Evolutionary conservation across 805 yeast genomes (phyloP).

Genomic region (Naumovozyma baii): DNA sequence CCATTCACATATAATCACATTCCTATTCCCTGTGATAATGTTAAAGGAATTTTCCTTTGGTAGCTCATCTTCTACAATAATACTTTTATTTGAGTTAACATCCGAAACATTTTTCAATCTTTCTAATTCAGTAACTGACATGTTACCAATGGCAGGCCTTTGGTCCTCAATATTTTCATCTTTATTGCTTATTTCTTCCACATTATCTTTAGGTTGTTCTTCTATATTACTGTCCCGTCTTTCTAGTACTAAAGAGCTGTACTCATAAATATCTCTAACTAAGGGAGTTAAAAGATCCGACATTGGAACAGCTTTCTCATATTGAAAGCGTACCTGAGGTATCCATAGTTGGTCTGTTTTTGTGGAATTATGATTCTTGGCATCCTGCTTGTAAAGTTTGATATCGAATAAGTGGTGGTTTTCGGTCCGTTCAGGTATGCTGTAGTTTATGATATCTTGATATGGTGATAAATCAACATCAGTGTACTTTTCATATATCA

Average conservation of each 20-base stretch:
- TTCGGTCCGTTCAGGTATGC: slow-evolving; percentile 7
- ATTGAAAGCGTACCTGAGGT: slow-evolving; percentile 15
- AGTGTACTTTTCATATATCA: slow-evolving; percentile 18
- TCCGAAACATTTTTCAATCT: no score
- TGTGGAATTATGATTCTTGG: background rate
- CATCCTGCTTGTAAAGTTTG: slow-evolving; percentile 5
- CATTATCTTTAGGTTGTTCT: background rate
- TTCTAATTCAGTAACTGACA: no score
- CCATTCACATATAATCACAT: slow-evolving; percentile 63
- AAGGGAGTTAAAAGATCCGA: slow-evolving; percentile 10
- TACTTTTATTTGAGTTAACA: background rate
- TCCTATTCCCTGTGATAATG: slow-evolving; percentile 7
- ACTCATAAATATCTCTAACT: slow-evolving; percentile 19
- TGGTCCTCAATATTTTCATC: no score
- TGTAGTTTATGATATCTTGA: slow-evolving; percentile 12
- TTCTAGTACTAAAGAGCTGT: slow-evolving; percentile 3
- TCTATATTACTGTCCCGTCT: background rate
- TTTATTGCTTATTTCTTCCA: no score
- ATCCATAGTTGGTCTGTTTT: slow-evolving; percentile 14
- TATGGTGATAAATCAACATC: slow-evolving; percentile 16
- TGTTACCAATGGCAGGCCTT: no score
- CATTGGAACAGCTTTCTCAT: slow-evolving; percentile 11
- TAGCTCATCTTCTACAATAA: background rate
- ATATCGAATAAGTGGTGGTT: slow-evolving; percentile 16
- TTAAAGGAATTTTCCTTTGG: background rate